Conservation (phyloP, 163 green algal species). For the Trebouxiophyceae sp. region DNA sequence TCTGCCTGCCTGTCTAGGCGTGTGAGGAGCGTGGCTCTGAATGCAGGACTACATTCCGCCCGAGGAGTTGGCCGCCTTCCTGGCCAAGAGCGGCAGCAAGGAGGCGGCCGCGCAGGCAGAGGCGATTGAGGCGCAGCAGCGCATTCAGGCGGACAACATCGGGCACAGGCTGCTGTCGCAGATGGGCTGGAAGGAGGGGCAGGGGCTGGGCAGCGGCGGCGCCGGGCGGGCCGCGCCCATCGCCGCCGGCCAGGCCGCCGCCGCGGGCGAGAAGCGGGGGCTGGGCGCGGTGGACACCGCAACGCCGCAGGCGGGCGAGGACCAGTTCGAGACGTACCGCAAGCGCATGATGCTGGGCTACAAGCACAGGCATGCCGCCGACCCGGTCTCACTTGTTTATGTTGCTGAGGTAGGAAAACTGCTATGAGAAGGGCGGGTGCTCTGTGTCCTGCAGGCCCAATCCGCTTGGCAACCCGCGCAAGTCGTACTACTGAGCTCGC, state of each 20-base stretch:
- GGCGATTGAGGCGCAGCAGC: conserved; percentile 35
- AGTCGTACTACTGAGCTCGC: conserved; percentile 49
- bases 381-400: neutral
- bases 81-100: conserved; percentile 25
- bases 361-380: conserved; percentile 29
- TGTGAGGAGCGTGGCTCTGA: too few species aligned
- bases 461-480: conserved; percentile 58
- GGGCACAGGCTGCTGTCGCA: conserved; percentile 74
- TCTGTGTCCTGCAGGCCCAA: too few species aligned
- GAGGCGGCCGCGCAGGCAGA: conserved; percentile 18
- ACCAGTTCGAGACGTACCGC: conserved; percentile 61
- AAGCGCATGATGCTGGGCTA: conserved; percentile 75
- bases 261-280: conserved; percentile 22
- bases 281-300: conserved; percentile 27
- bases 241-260: conserved; percentile 15
- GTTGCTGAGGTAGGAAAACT: neutral
- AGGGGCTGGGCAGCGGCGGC: conserved; percentile 41
- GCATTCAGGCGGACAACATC: conserved; percentile 65
- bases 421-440: too few species aligned
- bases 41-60: conserved; percentile 69
- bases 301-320: conserved; percentile 37
- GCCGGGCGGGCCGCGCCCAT: conserved; percentile 43
- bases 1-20: too few species aligned
- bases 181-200: conserved; percentile 76
- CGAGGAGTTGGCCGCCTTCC: conserved; percentile 65